A percentile compares a stretch with the other conserved stretches of the same genome.
phyloP scores from a whole-genome alignment of 2,329 filamentous ascomycete genomes.

The Coleophoma cylindrospora region DNA sequence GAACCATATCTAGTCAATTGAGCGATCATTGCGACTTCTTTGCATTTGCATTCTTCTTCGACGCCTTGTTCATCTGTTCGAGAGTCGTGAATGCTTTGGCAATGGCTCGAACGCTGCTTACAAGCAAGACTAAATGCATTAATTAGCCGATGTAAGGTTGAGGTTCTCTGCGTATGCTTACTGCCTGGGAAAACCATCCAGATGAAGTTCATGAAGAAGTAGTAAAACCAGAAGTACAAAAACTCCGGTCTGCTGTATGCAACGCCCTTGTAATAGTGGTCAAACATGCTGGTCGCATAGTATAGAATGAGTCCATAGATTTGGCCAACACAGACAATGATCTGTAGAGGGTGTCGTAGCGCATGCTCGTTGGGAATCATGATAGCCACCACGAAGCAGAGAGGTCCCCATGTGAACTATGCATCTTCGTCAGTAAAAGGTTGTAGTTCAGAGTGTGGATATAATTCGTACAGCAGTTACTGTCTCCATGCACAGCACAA shows the following conservation, averaged over 20 bases:
- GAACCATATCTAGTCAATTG: no score
- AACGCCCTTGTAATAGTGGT: conserved; percentile 39
- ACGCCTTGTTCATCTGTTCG: conserved; percentile 15
- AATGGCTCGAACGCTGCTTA: conserved; percentile 29
- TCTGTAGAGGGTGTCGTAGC: conserved; percentile 45
- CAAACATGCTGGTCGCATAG: conserved; percentile 52
- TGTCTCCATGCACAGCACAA: conserved; percentile 51
- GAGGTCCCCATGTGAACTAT: conserved; percentile 52
- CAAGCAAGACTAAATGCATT: conserved; percentile 26
- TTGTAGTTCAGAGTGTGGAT: not conserved
- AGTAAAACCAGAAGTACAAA: conserved; percentile 61
- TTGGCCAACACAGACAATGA: conserved; percentile 29
- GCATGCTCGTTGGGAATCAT: conserved; percentile 38
- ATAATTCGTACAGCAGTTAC: conserved; percentile 36
- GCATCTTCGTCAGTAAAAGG: not conserved
- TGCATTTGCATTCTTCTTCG: not conserved
- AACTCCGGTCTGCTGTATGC: conserved; percentile 53
- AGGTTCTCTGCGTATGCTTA: conserved; percentile 29
- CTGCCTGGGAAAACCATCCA: conserved; percentile 53
- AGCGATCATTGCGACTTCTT: not conserved
- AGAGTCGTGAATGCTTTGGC: conserved; percentile 30
- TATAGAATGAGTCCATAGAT: conserved; percentile 56
- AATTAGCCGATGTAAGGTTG: not conserved
- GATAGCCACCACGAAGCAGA: conserved; percentile 44
- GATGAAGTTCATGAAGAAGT: conserved; percentile 54